These are phyloP conservation scores for Aspergillus conjunctus DNA, from an alignment of 495 filamentous ascomycete species.

Conservation along the genomic window DNA sequence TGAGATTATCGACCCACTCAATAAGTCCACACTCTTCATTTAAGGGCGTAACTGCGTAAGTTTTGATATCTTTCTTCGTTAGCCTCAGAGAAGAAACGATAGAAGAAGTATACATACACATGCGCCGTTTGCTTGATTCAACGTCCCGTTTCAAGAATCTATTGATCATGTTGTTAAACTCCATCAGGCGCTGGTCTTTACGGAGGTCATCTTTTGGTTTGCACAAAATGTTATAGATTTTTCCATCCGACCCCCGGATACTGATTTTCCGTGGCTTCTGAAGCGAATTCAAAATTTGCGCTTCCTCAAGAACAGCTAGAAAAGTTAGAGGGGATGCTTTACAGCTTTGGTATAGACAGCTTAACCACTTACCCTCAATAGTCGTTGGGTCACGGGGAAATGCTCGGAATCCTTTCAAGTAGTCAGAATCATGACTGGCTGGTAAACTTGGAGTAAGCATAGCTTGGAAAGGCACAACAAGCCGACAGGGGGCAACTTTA, in stretches of 20 bases:
- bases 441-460: conserved; percentile 83
- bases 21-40: conserved; percentile 98
- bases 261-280: conserved; percentile 91
- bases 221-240: conserved; percentile 83
- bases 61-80: conserved; percentile 74
- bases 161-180: conserved; percentile 98
- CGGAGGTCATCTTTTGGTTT: conserved; percentile 98
- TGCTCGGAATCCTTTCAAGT: conserved; percentile 72
- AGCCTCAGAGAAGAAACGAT: conserved; percentile 14
- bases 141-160: conserved; percentile 86
- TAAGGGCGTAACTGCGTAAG: conserved; percentile 92
- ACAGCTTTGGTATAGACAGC: not conserved
- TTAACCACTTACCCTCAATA: conserved; percentile 48
- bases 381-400: conserved; percentile 71
- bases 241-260: conserved; percentile 84
- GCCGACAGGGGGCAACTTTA: conserved; percentile 73
- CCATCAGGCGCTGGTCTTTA: conserved; percentile 97
- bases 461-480: conserved; percentile 86
- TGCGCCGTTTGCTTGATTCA: conserved; percentile 80
- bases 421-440: conserved; percentile 66
- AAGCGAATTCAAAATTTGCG: conserved; percentile 84
- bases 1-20: conserved; percentile 98
- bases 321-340: conserved; percentile 34
- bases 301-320: conserved; percentile 74
- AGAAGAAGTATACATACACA: conserved; percentile 50